These are phyloP conservation scores for Malassezia japonica DNA, from an alignment of 1,284 basidiomycete species.

Conservation along the genomic window DNA sequence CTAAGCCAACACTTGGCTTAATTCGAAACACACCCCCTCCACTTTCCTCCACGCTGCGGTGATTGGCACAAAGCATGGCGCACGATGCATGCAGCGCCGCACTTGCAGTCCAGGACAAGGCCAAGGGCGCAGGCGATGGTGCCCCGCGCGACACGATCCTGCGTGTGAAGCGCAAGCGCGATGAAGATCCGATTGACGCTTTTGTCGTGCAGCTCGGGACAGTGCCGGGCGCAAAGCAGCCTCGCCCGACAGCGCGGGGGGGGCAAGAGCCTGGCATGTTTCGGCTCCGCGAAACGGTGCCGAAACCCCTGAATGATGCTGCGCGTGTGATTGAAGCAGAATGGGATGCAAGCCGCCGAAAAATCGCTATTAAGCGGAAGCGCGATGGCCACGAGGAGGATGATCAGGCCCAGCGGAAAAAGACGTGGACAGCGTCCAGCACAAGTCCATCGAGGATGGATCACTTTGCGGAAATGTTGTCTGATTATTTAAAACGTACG, in stretches of 20 bases:
- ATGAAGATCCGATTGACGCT: slow-evolving; percentile 36
- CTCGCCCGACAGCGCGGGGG: too few relatives aligned
- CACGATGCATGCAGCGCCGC: background rate
- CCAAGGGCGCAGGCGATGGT: too few relatives aligned
- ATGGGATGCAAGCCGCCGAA: background rate
- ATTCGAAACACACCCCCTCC: background rate
- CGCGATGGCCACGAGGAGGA: background rate
- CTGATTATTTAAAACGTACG: slow-evolving; percentile 14
- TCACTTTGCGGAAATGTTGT: slow-evolving; percentile 3
- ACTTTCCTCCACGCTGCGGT: background rate
- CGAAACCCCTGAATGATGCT: background rate
- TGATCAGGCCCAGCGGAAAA: too few relatives aligned
- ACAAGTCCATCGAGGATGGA: too few relatives aligned
- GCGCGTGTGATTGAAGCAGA: slow-evolving; percentile 12
- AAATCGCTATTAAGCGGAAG: slow-evolving; percentile 13
- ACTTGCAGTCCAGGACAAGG: too few relatives aligned
- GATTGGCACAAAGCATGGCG: background rate
- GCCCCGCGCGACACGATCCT: slow-evolving; percentile 25
- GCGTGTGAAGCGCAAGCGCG: slow-evolving; percentile 40
- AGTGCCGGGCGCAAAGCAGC: too few relatives aligned
- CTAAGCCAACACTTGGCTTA: background rate
- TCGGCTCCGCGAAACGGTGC: slow-evolving; percentile 33
- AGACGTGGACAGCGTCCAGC: too few relatives aligned
- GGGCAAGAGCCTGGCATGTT: slow-evolving; percentile 38
- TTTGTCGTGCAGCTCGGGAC: slow-evolving; percentile 30